Evolutionary conservation across 2,329 filamentous ascomycete species (phyloP).

Genomic region (Monosporascus cannonballus): DNA sequence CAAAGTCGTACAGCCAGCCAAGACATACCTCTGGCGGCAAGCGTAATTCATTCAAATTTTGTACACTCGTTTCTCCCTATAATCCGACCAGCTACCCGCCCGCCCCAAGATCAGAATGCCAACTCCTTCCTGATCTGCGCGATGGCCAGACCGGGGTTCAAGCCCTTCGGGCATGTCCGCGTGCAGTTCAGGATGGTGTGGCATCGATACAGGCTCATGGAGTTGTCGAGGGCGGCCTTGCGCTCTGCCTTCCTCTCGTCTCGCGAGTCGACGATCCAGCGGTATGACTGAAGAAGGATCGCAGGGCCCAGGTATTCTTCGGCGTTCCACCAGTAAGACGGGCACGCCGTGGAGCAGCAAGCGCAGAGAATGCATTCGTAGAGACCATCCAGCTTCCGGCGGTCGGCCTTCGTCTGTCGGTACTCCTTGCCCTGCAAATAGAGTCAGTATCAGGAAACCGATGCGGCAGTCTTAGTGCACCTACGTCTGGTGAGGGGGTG

Average conservation of each 20-base stretch:
- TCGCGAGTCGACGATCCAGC: constrained; percentile 92
- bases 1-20: constrained; percentile 14
- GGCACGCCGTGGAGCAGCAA: constrained; percentile 98
- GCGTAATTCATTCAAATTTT: constrained; percentile 15
- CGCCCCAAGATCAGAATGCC: constrained; percentile 45
- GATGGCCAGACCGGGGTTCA: constrained; percentile 93
- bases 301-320: constrained; percentile 98
- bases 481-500: constrained; percentile 75
- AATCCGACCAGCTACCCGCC: not conserved
- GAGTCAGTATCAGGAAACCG: constrained; percentile 5
- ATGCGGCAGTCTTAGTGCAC: constrained; percentile 24
- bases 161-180: constrained; percentile 92
- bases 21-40: constrained; percentile 11
- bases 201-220: constrained; percentile 97
- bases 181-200: constrained; percentile 99
- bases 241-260: constrained; percentile 85
- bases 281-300: constrained; percentile 94
- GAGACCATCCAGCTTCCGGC: constrained; percentile 92
- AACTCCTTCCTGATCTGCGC: constrained; percentile 98
- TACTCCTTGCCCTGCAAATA: constrained; percentile 73
- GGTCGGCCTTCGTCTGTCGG: constrained; percentile 85
- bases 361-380: constrained; percentile 99
- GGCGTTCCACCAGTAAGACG: constrained; percentile 99
- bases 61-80: constrained; percentile 10
- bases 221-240: constrained; percentile 91